A percentile compares a stretch with the other conserved stretches of the same genome.
Evolutionary conservation across 805 yeast genomes (phyloP).

Genomic region (Candida broadrunensis): DNA sequence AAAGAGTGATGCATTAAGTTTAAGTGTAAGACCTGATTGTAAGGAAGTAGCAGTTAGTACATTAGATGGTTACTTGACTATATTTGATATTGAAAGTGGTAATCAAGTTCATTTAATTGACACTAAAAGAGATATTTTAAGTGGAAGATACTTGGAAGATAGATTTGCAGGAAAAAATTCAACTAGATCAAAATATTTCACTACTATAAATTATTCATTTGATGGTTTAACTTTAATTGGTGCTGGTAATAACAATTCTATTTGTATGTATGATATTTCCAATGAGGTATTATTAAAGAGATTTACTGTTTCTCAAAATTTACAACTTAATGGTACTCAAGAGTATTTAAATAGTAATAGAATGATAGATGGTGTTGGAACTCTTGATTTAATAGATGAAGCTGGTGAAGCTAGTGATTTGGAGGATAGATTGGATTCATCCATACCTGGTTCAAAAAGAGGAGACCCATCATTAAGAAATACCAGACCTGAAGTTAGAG

Average conservation of each 20-base stretch:
- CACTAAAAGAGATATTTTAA: slow-evolving; percentile 79
- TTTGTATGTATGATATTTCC: slow-evolving; percentile 86
- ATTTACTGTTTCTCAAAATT: slow-evolving; percentile 82
- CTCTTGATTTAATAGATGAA: slow-evolving; percentile 66
- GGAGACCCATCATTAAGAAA: slow-evolving; percentile 74
- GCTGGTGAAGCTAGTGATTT: slow-evolving; percentile 83
- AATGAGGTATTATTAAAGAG: slow-evolving; percentile 83
- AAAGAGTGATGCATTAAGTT: slow-evolving; percentile 75
- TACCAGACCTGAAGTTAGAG: slow-evolving; percentile 78
- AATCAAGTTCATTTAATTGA: slow-evolving; percentile 81
- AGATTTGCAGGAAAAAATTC: slow-evolving; percentile 79
- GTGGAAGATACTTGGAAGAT: slow-evolving; percentile 82
- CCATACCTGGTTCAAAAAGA: slow-evolving; percentile 84
- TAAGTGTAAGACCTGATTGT: slow-evolving; percentile 91
- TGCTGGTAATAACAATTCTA: slow-evolving; percentile 89
- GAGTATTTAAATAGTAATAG: slow-evolving; percentile 73
- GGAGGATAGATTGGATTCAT: slow-evolving; percentile 72
- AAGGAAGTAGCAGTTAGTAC: slow-evolving; percentile 85
- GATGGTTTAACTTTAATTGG: slow-evolving; percentile 89
- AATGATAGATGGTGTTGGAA: slow-evolving; percentile 77
- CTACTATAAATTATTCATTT: slow-evolving; percentile 77
- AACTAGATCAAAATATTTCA: slow-evolving; percentile 78
- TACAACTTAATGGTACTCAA: slow-evolving; percentile 87
- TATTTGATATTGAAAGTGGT: slow-evolving; percentile 81
- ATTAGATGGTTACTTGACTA: slow-evolving; percentile 79